Base-by-base conservation (phyloP, 768 basidiomycete genomes). In the Mycena polygramma region DNA sequence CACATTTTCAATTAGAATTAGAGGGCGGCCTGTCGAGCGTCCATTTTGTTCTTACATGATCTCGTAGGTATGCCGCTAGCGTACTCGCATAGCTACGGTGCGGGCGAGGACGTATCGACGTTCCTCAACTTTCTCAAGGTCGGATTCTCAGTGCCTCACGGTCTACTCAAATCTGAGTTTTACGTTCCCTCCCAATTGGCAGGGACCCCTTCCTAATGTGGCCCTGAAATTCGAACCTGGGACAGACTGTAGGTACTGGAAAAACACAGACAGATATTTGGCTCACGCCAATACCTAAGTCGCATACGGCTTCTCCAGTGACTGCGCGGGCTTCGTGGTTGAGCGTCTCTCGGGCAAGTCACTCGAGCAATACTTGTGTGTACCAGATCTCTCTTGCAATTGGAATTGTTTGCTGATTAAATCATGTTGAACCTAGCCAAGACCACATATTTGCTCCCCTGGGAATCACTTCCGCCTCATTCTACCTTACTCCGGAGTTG, bases 151-250 rank as follows among this genome's bases (percentile, higher is more conserved):
- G 63, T 14, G 39, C 19, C 24, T 4, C 30, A 30, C 3, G 30
- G 30, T 30, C 30, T 30, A 30, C 30, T 30, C 6, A 6, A 30
- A 30, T 30, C 30, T 30, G 2, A 30, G 3, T 30, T 6, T 30
- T 30, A 6, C 30, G 4, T 45, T 7, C 2, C 30, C 17, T 55
- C 20, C n/a, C 14, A 45, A 11, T 41, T 26, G 3, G 5, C 48
- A 81, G 79, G 74, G 74, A 19, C 64, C 68, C 14, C 73, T 74
- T 35, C 74, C 78, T 4, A 74, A 71, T 2, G 63, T 77, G 19
- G 79, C 79, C 11, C 66, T 81, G 9, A 72, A 68, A 35, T 79
- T 78, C 48, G 79, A 81, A 52, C 80, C 80, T 10, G 79, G 80
- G 6, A 36, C 59, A 10, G 46, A 30, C 35, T 60, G 59, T 60